A percentile compares a stretch with the other conserved stretches of the same genome.
Conservation (phyloP, 2,329 filamentous ascomycete genomes). For the Saccharata proteae region DNA sequence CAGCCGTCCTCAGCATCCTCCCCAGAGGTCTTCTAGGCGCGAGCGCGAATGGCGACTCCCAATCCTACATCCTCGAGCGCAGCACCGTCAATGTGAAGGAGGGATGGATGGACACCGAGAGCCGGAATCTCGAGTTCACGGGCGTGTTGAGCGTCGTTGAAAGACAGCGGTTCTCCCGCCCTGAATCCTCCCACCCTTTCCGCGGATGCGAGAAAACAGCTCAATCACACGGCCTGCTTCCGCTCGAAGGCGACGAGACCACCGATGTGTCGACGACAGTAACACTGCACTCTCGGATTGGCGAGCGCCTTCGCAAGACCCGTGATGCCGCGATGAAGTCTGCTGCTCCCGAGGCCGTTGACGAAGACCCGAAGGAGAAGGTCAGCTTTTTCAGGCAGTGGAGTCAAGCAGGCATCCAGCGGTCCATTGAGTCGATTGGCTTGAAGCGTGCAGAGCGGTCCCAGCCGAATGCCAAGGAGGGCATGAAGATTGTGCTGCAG, state of each 20-base stretch:
- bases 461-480: slow-evolving; percentile 68
- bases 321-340: slow-evolving; percentile 30
- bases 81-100: slow-evolving; percentile 67
- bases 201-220: slow-evolving; percentile 15
- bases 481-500: slow-evolving; percentile 72
- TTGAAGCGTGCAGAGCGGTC: slow-evolving; percentile 66
- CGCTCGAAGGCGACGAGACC: slow-evolving; percentile 19
- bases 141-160: slow-evolving; percentile 70
- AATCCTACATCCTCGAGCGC: slow-evolving; percentile 69
- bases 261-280: slow-evolving; percentile 66
- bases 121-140: slow-evolving; percentile 69
- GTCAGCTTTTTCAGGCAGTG: slow-evolving; percentile 49
- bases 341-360: slow-evolving; percentile 25
- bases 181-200: slow-evolving; percentile 14
- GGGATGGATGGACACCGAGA: slow-evolving; percentile 75
- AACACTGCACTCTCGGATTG: slow-evolving; percentile 59
- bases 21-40: slow-evolving; percentile 56
- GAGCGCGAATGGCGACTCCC: slow-evolving; percentile 48
- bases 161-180: slow-evolving; percentile 55
- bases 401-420: slow-evolving; percentile 60
- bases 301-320: slow-evolving; percentile 49
- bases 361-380: slow-evolving; percentile 36
- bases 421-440: slow-evolving; percentile 68
- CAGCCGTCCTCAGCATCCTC: slow-evolving; percentile 62
- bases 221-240: slow-evolving; percentile 17